Percentiles rank a stretch among this genome's conserved stretches.
These are phyloP conservation scores for Calonectria crousiana DNA, from an alignment of 2,329 filamentous ascomycete species.

Conservation along the genomic window DNA sequence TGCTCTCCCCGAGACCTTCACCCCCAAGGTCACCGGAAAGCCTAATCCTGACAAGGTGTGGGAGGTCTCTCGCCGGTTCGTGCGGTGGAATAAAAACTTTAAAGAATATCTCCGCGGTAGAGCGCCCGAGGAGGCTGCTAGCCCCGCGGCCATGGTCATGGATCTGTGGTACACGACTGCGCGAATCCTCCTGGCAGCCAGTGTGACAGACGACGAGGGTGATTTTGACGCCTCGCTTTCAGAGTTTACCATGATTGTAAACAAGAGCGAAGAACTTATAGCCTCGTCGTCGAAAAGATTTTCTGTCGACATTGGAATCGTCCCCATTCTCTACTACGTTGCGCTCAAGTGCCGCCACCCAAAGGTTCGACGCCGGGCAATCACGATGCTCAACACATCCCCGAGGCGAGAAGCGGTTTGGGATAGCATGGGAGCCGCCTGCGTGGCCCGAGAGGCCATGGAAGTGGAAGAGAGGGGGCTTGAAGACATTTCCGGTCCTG, in stretches of 20 bases:
- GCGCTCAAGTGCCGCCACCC: conserved; percentile 35
- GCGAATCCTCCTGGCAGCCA: conserved; percentile 18
- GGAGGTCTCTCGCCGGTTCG: conserved; percentile 7
- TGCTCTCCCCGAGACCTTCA: conserved; percentile 24
- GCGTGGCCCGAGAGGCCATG: conserved; percentile 19
- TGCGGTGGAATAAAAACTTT: conserved; percentile 25
- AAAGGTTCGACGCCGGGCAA: conserved; percentile 20
- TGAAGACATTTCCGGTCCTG: neutral
- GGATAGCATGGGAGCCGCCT: conserved; percentile 30
- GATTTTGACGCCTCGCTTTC: conserved; percentile 16
- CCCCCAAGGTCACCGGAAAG: neutral
- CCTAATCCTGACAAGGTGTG: neutral
- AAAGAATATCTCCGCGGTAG: neutral
- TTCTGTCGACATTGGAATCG: conserved; percentile 26
- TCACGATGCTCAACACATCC: conserved; percentile 17
- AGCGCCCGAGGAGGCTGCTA: neutral
- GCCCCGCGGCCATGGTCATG: conserved; percentile 24
- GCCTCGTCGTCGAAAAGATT: conserved; percentile 13
- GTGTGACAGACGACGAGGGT: conserved; percentile 11
- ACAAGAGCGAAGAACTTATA: conserved; percentile 6
- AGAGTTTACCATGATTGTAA: conserved; percentile 22
- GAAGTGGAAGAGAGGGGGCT: conserved; percentile 29
- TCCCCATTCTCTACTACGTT: conserved; percentile 32
- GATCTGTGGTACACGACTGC: conserved; percentile 25
- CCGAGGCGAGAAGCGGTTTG: conserved; percentile 33